Evolutionary conservation across 1,284 basidiomycete species (phyloP), one percentile per base, ranked within the genome.

Genomic region (Sanghuangporus baumii): DNA sequence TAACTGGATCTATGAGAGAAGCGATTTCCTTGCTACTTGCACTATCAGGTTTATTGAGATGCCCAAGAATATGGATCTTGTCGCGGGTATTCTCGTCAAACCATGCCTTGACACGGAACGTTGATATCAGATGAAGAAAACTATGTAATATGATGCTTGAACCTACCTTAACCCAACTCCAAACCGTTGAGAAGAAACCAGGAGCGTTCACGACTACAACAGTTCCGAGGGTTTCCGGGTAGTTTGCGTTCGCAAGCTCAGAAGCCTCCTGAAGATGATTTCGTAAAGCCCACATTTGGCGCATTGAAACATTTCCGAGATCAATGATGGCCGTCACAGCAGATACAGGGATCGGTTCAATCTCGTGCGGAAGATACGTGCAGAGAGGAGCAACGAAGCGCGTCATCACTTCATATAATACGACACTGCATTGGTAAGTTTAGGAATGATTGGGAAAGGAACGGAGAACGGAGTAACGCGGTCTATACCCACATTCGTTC

Each of bases 281-380:
- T 14, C 89, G 81, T 31, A 91, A 78, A 41, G 78, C 74, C 85
- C 88, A 92, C 74, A 93, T 83, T 1, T 82, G 76, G 46, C 75
- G 72, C 9, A 93, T 73, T 7, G 87, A 83, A 61, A 86, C 81
- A 59, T 77, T 73, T 20, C 78, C 76, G 20, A 93, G 79, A 73
- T 93, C 91, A 67, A 93, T 86, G 69, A 93, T 91, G n/a, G 84
- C 83, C 0, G 78, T 84, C 52, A 84, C 82, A 23, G 83, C 83
- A 1, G 84, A 83, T 66, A 90, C 79, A 11, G 87, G 86, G 0
- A 80, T 82, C 8, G 81, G 75, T 5, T 74, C 70, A 0, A 78
- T 78, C 8, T 79, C 71, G 59, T 83, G 86, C 0, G 87, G 83
- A n/a, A 88, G 78, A 57, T 79, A 71, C n/a, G 80, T 78, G 71